These are phyloP conservation scores for Strigomonas culicis DNA, from an alignment of 208 protist genomes.

Conservation along the genomic window DNA sequence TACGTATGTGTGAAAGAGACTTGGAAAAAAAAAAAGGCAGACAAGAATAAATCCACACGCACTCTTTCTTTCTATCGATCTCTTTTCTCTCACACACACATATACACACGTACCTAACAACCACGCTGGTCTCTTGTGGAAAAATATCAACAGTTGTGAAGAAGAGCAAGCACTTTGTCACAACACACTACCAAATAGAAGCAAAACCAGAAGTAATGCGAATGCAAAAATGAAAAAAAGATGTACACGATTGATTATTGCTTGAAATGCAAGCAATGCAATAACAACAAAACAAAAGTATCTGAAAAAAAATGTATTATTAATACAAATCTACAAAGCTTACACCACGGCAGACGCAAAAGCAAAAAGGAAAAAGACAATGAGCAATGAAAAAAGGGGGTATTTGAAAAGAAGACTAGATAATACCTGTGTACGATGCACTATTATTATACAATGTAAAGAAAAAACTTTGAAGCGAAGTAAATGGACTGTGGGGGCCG, in stretches of 20 bases:
- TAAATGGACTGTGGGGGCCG: too few relatives aligned
- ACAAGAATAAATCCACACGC: neutral
- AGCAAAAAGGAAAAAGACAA: conserved; percentile 8
- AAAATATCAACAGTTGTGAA: too few relatives aligned
- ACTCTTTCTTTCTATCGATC: neutral
- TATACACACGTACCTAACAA: too few relatives aligned
- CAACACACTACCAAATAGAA: neutral
- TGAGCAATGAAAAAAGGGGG: conserved; percentile 1
- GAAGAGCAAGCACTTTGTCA: too few relatives aligned
- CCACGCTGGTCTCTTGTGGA: too few relatives aligned
- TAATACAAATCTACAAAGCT: conserved; percentile 3
- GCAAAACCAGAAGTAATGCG: conserved; percentile 9
- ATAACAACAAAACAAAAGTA: conserved; percentile 12
- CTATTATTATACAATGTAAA: conserved; percentile 1
- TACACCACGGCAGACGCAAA: neutral
- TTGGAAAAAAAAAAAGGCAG: conserved; percentile 9
- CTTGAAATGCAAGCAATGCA: neutral
- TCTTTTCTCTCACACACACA: too few relatives aligned
- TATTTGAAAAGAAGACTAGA: too few relatives aligned
- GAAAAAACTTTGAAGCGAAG: neutral
- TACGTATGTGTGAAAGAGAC: neutral
- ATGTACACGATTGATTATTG: too few relatives aligned
- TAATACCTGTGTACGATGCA: too few relatives aligned
- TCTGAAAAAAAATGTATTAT: neutral
- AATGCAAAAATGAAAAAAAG: conserved; percentile 4